Evolutionary conservation across 139 green algal genomes (phyloP), one percentile per base, ranked within the genome.

Genomic region (Chlamydomonas asymmetrica): DNA sequence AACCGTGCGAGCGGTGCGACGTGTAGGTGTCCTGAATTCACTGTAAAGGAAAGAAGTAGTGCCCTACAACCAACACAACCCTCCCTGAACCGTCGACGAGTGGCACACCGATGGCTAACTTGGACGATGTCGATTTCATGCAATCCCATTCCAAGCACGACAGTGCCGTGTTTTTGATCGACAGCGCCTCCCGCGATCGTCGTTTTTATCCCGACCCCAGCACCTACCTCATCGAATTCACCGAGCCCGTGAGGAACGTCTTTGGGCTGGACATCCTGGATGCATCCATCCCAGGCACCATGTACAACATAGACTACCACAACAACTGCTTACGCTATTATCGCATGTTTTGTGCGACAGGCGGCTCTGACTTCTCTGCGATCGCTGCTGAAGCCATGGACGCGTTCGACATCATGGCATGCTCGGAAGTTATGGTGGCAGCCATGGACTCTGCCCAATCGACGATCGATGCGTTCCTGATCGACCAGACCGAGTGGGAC

Each of bases 251-350:
- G 23, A 37, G 4, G 10, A 40, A 68, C 48, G 73, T 79, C 22
- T 71, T 48, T 16, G 73, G 73, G 9, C 34, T 79, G 35, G 73
- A 79, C 9, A 57, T 79, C 37, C 43, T 79, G 48, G 73, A 79
- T 39, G 62, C 62, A 7, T 35, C 73, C 43, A 73, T 79, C 62
- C 57, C 73, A 41, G 56, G 31, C 69, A 52, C 37, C 8, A 73
- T 73, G 73, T 79, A 79, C 73, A 73, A 65, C 73, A 39, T 79
- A 3, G 73, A 79, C 40, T 27, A 22, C 13, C 31, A 73, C 73
- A 79, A 79, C 73, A 70, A 71, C 71, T 20, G 35, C 29, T 32
- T 78, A 38, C 45, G 45, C 6, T 52, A 49, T n/a, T 16, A 25
- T 10, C 45, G 10, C 10, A 52, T 52, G 45, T 16, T 10, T 52